Base-by-base conservation (phyloP, 345 rosid genomes). In the Pugionium cornutum region DNA sequence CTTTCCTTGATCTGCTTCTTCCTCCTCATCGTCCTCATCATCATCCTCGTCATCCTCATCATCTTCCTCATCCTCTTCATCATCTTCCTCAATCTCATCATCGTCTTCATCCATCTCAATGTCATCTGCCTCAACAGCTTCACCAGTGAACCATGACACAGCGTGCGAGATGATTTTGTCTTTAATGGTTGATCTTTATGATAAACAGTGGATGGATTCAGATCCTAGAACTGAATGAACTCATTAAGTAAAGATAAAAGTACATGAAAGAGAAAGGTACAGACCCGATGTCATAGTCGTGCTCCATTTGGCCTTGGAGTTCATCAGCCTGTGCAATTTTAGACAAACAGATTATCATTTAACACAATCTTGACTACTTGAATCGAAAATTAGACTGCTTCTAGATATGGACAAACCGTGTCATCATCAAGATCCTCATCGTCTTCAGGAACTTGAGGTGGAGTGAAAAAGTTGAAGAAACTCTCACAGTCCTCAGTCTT, bases 141-240 rank as follows among this genome's bases (percentile, higher is more conserved):
- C 97, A 18, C 99, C 97, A 0, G 96, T 95, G 75, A 71, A 95
- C 97, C 96, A 95, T 48, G 95, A 88, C 41, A 95, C 96, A 42
- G 97, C 98, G 70, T 85, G 97, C 2, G 99, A 84, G 33, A 91
- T 89, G 64, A 95, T 84, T 75, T 89, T 85, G 35, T 89, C 96
- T 67, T 84, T 84, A 57, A 95, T 85, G 30, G 95, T 91, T 42
- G 94, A 88, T 69, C 99, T 94, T 55, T 58, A 71, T 1, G 54
- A 62, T 44, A 44, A 6, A 68, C 30, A 54, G 42, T n/a, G 33
- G 27, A 39, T 0, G 44, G 45, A 18, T 9, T 34, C 11, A 72
- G 9, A 58, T 6, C 35, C 6, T 6, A 10, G 1, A 41, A 51
- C 4, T 7, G 1, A 30, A 43, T 7, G 1, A 49, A 27, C 30